Percentiles rank a stretch among this genome's conserved stretches.
phyloP scores from a whole-genome alignment of 768 basidiomycete species.

The Lactarius vividus region DNA sequence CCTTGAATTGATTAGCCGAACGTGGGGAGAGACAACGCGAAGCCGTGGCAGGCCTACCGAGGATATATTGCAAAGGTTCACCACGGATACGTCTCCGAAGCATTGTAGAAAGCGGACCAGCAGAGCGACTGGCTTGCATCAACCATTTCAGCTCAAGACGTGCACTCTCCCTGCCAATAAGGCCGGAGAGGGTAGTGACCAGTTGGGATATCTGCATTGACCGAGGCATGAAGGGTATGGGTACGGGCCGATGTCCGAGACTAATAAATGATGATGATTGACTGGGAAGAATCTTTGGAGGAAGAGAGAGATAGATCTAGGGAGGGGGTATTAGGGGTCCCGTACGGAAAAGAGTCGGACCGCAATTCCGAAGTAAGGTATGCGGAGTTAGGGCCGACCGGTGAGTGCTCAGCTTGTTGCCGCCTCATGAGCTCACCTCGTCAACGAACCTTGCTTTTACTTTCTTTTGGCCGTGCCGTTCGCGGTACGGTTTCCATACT shows the following conservation, averaged over 20 bases:
- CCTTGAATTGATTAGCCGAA: conserved; percentile 40
- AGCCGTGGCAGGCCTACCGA: conserved; percentile 68
- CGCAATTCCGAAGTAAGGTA: not conserved
- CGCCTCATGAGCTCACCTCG: conserved; percentile 20
- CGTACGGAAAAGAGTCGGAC: not conserved
- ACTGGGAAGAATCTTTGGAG: not conserved
- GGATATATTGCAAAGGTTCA: conserved; percentile 88
- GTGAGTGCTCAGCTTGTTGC: not conserved
- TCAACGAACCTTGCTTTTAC: not conserved
- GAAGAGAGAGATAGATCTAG: not conserved
- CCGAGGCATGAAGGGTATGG: not conserved
- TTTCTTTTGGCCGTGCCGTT: not conserved
- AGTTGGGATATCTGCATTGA: conserved; percentile 20
- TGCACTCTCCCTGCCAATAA: conserved; percentile 39
- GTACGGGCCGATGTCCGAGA: conserved; percentile 9
- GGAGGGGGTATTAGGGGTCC: too few species aligned
- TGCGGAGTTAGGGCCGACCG: conserved; percentile 16
- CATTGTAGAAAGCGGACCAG: conserved; percentile 38
- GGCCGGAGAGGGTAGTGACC: conserved; percentile 34
- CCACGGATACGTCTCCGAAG: conserved; percentile 59
- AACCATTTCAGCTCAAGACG: conserved; percentile 52
- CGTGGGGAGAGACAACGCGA: not conserved
- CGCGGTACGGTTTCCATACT: conserved; percentile 1
- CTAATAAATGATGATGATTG: not conserved
- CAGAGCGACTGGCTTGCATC: conserved; percentile 33